Evolutionary conservation across 805 yeast genomes (phyloP), one percentile per base, ranked within the genome.

Genomic region (Saccharomycopsis javanensis): DNA sequence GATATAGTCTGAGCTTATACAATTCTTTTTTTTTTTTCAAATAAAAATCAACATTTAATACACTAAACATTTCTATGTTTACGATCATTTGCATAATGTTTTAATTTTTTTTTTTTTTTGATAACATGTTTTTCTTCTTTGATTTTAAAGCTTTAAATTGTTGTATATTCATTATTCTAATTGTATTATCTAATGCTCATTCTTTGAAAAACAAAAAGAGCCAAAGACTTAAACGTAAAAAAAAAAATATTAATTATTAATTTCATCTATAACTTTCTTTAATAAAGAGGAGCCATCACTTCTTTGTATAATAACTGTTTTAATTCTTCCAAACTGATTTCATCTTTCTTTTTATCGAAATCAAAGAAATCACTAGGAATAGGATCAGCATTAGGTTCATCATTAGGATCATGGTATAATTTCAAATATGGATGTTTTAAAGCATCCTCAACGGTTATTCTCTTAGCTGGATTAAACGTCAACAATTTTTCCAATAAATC

Each of bases 281-380:
- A 56, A 46, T 31, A 56, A 18, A 60, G 50, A 23, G 63, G 63
- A n/a, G 60, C 73, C 85, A 85, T 83, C 53, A 91, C 88, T 69
- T 90, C 97, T 50, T 83, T 84, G 71, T 85, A 87, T 55, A 91
- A 76, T 79, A 89, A 72, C 57, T 76, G 76, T 69, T 90, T 89
- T 67, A 94, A 75, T 67, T 92, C 96, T 52, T 79, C 80, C 28
- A 88, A 75, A 11, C 84, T 79, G 59, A 92, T 76, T 57, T 85
- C 86, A 63, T 90, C 95, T 69, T 91, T 91, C 60, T 79, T 75
- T 64, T 80, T 79, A 69, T 94, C 99, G 65, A 94, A 94, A 60
- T 86, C 91, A 65, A 94, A 92, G 68, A 92, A 90, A 63, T 86
- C 90, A 45, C 83, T 82, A 0, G 95, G 91, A 23, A 94, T 85